phyloP scores from a whole-genome alignment of 768 basidiomycete species.

The Lactarius trivialis region DNA sequence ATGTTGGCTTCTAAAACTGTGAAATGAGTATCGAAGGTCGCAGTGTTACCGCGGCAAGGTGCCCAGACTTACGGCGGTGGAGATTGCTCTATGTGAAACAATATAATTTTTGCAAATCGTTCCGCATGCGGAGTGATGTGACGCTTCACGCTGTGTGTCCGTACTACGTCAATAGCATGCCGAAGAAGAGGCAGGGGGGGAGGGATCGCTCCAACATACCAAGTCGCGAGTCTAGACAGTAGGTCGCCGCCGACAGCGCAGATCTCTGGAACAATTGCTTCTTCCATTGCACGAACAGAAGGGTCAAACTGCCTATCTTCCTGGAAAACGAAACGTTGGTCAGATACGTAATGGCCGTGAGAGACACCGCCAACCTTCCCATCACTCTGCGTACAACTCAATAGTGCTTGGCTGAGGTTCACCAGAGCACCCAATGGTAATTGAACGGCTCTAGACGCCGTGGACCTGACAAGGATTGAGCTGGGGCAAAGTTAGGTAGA shows the following conservation, averaged over 20 bases:
- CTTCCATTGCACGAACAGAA: conserved; percentile 48
- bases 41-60: not conserved
- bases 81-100: conserved; percentile 57
- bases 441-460: conserved; percentile 54
- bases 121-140: conserved; percentile 50
- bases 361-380: conserved; percentile 34
- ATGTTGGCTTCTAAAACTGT: conserved; percentile 16
- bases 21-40: conserved; percentile 1
- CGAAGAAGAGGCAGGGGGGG: not conserved
- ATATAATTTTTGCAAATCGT: conserved; percentile 46
- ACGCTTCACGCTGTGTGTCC: conserved; percentile 39
- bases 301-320: conserved; percentile 45
- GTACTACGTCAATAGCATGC: not conserved
- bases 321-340: conserved; percentile 32
- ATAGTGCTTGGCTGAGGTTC: conserved; percentile 45
- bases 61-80: conserved; percentile 39
- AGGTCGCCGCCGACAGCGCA: conserved; percentile 50
- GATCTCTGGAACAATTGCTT: conserved; percentile 42
- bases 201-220: conserved; percentile 34
- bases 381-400: conserved; percentile 37
- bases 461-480: conserved; percentile 38
- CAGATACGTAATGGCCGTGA: conserved; percentile 8
- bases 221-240: conserved; percentile 41
- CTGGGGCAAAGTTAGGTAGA: not conserved
- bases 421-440: conserved; percentile 62